Evolutionary conservation across 768 basidiomycete genomes (phyloP).

Genomic region (Trametes coccinea): DNA sequence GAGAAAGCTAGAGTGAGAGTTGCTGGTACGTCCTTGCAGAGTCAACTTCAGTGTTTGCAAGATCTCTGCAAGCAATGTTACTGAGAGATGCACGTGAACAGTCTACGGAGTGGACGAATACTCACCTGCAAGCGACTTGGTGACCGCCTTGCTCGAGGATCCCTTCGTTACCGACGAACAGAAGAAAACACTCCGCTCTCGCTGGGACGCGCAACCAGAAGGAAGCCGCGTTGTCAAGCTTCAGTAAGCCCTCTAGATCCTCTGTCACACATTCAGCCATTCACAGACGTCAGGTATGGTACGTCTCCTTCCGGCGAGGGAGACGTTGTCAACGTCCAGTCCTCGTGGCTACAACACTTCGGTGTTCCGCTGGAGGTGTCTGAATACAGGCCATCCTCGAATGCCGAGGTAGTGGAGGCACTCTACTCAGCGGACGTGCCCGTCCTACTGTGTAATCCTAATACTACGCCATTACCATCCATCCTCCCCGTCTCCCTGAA

Average conservation of each 20-base stretch:
- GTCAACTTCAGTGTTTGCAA: not conserved
- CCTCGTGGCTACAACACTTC: conserved; percentile 60
- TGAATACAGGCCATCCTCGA: conserved; percentile 24
- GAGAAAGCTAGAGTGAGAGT: conserved; percentile 41
- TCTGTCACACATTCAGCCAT: not conserved
- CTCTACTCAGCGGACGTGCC: conserved; percentile 54
- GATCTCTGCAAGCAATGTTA: not conserved
- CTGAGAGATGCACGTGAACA: conserved; percentile 26
- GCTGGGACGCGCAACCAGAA: conserved; percentile 39
- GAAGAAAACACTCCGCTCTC: conserved; percentile 43
- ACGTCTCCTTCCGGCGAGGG: not conserved
- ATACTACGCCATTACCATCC: conserved; percentile 48
- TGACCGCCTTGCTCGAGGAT: conserved; percentile 71
- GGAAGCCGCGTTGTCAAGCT: conserved; percentile 9
- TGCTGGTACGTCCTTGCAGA: conserved; percentile 43
- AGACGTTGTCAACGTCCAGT: conserved; percentile 37
- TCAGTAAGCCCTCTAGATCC: conserved; percentile 13
- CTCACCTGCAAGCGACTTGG: conserved; percentile 55
- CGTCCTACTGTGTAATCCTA: conserved; percentile 63
- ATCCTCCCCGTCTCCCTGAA: conserved; percentile 28
- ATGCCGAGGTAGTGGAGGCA: conserved; percentile 13
- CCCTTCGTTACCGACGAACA: conserved; percentile 61
- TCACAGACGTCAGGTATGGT: conserved; percentile 20
- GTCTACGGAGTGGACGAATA: conserved; percentile 60
- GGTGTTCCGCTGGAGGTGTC: conserved; percentile 37